Conservation (phyloP, 108 stramenopile species). For the Cyclostephanos invisitatus region DNA sequence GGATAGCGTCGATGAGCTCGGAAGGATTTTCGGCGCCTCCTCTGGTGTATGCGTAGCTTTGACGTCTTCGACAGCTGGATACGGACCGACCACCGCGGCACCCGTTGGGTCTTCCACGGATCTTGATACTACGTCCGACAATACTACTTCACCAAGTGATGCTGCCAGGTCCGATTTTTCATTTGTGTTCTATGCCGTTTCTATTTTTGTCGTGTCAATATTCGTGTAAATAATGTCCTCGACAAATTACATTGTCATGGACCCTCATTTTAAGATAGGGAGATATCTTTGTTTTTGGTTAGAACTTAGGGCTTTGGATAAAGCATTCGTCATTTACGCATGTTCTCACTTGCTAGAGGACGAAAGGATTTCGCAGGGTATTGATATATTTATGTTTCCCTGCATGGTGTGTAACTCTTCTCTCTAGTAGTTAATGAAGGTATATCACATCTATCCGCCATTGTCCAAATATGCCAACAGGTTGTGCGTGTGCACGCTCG, state of each 20-base stretch:
- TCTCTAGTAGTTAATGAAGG: too few relatives aligned
- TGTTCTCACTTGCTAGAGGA: too few relatives aligned
- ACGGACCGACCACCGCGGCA: background rate
- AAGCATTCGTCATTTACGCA: too few relatives aligned
- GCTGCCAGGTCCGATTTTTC: background rate
- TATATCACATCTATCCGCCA: constrained; percentile 7
- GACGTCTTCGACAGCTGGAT: background rate
- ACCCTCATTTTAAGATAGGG: too few relatives aligned
- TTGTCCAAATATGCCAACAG: constrained; percentile 69
- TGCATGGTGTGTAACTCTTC: too few relatives aligned
- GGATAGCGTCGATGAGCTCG: constrained; percentile 4
- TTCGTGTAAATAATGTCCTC: too few relatives aligned
- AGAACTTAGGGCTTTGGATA: too few relatives aligned
- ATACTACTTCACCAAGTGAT: background rate
- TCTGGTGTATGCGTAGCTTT: background rate
- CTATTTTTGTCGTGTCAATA: background rate
- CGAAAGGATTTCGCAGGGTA: too few relatives aligned
- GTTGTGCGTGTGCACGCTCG: constrained; percentile 61
- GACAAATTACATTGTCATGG: too few relatives aligned
- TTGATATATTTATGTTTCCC: too few relatives aligned
- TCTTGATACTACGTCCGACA: background rate
- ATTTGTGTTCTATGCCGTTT: background rate
- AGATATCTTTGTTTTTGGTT: too few relatives aligned
- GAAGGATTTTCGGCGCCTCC: constrained; percentile 10
- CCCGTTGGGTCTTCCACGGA: background rate